Evolutionary conservation across 75 land plant species (phyloP), one percentile per base, ranked within the genome.

Genomic region (Gnetum montanum): DNA sequence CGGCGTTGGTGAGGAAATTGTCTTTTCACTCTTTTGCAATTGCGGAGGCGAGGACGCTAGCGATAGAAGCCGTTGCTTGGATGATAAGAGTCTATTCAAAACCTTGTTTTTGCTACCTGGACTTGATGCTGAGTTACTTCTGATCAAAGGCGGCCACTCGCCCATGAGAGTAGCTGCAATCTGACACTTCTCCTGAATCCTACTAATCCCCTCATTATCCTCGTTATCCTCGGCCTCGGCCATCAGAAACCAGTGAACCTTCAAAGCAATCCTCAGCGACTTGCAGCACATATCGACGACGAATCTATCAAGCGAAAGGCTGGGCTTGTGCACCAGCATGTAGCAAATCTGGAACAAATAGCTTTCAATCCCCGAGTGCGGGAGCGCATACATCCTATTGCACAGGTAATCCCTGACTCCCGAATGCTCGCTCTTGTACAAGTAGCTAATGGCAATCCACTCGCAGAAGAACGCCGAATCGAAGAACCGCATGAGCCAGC

Each of bases 401-500:
- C 99, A 95, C 10, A 95, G 73, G 57, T 95, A 95, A 43, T 95
- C 99, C 11, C 99, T 75, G 28, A 95, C 99, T 0, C 99, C 99
- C 0, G 80, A 38, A 57, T 95, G 99, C 0, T 95, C 97, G 68
- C 86, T 85, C 62, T 95, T 95, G 76, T 86, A 95, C 20, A 95
- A 62, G 60, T 95, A 95, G 70, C 99, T 95, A 31, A 95, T 88
- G 3, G 99, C 99, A 48, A 95, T 95, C 99, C 99, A 95, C 78
- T 95, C 99, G 46, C 97, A 95, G 70, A 95, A 95, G 57, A 95
- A 95, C 1, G 85, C 78, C 22, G 99, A 95, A 65, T 95, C 99
- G 36, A 95, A 95, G 71, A 95, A 95, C 3, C 99, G 65, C 15
- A 95, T 83, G 33, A 95, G 93, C 99, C 99, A 95, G 6, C 99